These are phyloP conservation scores for Mycena vitilis DNA, from an alignment of 768 basidiomycete genomes.

Conservation along the genomic window DNA sequence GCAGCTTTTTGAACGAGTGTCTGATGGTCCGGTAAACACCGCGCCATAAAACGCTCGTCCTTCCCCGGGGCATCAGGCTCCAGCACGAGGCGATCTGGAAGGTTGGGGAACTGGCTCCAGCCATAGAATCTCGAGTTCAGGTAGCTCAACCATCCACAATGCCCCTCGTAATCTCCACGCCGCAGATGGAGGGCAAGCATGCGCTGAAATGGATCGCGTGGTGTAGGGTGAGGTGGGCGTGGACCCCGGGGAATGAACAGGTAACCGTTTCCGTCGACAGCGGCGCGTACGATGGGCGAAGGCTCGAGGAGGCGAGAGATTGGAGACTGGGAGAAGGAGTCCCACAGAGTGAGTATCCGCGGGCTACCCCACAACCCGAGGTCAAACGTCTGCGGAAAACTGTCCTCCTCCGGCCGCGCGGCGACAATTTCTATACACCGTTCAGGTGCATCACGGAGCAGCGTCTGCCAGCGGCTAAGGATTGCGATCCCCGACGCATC, in stretches of 20 bases:
- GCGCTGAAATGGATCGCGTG: slow-evolving; percentile 45
- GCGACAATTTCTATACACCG: slow-evolving; percentile 56
- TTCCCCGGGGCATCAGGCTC: slow-evolving; percentile 28
- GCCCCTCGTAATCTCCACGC: slow-evolving; percentile 42
- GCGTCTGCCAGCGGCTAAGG: slow-evolving; percentile 52
- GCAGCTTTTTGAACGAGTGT: slow-evolving; percentile 34
- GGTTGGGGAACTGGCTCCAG: slow-evolving; percentile 39
- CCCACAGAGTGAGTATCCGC: slow-evolving; percentile 50
- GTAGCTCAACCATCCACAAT: slow-evolving; percentile 35
- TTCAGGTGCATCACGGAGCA: slow-evolving; percentile 55
- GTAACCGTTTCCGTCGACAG: slow-evolving; percentile 50
- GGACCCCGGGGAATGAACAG: slow-evolving; percentile 47
- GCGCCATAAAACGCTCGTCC: slow-evolving; percentile 30
- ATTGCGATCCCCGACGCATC: slow-evolving; percentile 48
- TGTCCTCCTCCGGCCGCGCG: slow-evolving; percentile 38
- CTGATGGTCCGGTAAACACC: slow-evolving; percentile 42
- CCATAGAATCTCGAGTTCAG: slow-evolving; percentile 32
- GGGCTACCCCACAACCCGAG: slow-evolving; percentile 47
- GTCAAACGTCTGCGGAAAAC: slow-evolving; percentile 50
- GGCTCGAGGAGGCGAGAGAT: slow-evolving; percentile 46
- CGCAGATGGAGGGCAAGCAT: slow-evolving; percentile 42
- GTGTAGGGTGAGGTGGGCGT: slow-evolving; percentile 42
- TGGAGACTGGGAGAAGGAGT: slow-evolving; percentile 49
- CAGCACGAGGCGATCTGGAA: slow-evolving; percentile 39
- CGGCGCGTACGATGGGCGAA: slow-evolving; percentile 51